These are phyloP conservation scores for Zymoseptoria tritici DNA, from an alignment of 2,329 filamentous ascomycete species.

Conservation along the genomic window DNA sequence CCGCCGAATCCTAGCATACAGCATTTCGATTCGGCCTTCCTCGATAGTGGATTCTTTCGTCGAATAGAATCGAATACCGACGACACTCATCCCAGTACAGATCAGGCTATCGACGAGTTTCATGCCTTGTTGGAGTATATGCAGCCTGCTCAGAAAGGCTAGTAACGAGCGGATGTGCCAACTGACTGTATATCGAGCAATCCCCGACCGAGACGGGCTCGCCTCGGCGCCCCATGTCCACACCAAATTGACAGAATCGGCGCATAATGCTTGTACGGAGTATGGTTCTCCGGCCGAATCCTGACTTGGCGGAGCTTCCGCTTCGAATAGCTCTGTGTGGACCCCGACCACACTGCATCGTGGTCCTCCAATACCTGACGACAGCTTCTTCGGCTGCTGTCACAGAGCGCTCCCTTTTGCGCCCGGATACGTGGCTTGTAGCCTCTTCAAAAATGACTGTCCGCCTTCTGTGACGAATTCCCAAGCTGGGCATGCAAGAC, in stretches of 20 bases:
- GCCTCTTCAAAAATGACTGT: conserved; percentile 4
- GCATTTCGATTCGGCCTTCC: too few species aligned
- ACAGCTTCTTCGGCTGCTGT: neutral
- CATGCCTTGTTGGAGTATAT: too few species aligned
- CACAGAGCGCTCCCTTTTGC: conserved; percentile 3
- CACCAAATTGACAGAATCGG: neutral
- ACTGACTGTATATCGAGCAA: neutral
- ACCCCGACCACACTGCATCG: neutral
- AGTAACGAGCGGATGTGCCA: too few species aligned
- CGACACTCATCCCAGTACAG: too few species aligned
- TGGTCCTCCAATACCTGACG: neutral
- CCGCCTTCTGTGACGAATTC: conserved; percentile 6
- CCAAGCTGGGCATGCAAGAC: conserved; percentile 9
- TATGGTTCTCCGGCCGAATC: neutral
- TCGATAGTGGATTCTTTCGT: too few species aligned
- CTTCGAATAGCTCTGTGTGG: neutral
- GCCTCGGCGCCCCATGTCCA: neutral
- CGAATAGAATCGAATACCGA: too few species aligned
- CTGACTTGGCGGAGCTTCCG: too few species aligned
- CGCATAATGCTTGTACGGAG: neutral
- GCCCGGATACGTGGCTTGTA: conserved; percentile 8
- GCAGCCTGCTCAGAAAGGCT: too few species aligned
- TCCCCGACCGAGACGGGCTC: too few species aligned
- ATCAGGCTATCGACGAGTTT: too few species aligned
- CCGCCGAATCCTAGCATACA: too few species aligned